phyloP scores from a whole-genome alignment of 306 rosid genomes.

The Fragaria vesca region DNA sequence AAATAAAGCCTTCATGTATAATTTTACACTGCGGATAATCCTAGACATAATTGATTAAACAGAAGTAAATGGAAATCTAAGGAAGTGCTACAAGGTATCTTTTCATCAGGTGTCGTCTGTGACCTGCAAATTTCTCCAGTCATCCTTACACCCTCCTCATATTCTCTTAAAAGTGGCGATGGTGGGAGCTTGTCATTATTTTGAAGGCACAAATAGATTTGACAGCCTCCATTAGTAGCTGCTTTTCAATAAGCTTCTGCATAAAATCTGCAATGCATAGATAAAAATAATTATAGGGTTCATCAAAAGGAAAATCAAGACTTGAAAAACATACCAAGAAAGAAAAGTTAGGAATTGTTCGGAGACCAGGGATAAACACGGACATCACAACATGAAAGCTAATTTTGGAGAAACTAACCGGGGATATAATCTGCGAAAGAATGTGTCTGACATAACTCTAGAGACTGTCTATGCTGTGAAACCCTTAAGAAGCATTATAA shows the following conservation, averaged over 20 bases:
- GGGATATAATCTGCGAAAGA: constrained; percentile 35
- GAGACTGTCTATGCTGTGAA: constrained; percentile 35
- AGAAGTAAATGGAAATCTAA: neutral
- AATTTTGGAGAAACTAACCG: constrained; percentile 33
- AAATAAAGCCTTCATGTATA: constrained; percentile 11
- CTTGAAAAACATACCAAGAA: neutral
- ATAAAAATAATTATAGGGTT: neutral
- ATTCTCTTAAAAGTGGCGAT: constrained; percentile 27
- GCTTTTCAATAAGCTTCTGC: constrained; percentile 33
- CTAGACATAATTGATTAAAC: neutral
- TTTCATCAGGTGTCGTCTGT: constrained; percentile 1
- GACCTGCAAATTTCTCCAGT: neutral
- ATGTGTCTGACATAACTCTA: constrained; percentile 33
- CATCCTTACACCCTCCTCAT: constrained; percentile 11
- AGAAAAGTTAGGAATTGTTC: neutral
- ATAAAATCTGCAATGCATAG: constrained; percentile 34
- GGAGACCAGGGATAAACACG: neutral
- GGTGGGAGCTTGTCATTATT: constrained; percentile 43
- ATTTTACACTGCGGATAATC: neutral
- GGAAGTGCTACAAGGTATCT: constrained; percentile 18
- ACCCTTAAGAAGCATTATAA: constrained; percentile 37
- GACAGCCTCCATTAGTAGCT: constrained; percentile 46
- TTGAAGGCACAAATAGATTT: constrained; percentile 49
- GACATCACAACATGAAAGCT: neutral
- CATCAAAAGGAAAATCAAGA: neutral